phyloP scores from a whole-genome alignment of 2,329 filamentous ascomycete genomes.

The Aspergillus hortae region DNA sequence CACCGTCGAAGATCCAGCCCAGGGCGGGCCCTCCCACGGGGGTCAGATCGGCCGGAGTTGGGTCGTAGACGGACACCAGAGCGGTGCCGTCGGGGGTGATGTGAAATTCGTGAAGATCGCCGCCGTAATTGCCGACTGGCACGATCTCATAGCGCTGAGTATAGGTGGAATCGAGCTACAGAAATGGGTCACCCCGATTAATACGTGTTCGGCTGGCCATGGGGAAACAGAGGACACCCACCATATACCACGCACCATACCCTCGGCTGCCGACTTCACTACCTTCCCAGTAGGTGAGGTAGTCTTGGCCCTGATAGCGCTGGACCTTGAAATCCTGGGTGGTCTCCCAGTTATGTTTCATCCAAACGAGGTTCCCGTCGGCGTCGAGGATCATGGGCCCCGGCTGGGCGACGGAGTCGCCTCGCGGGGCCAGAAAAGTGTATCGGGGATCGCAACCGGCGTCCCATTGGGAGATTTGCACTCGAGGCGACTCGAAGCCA shows the following conservation, averaged over 20 bases:
- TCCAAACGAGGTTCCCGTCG: conserved; percentile 25
- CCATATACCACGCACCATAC: conserved; percentile 24
- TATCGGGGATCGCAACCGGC: conserved; percentile 27
- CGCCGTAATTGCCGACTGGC: conserved; percentile 18
- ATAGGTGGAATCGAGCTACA: conserved; percentile 24
- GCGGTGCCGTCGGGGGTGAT: conserved; percentile 29
- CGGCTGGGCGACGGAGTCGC: conserved; percentile 25
- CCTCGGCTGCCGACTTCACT: conserved; percentile 17
- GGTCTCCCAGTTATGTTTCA: conserved; percentile 19
- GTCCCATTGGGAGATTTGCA: conserved; percentile 22
- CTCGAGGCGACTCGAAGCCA: conserved; percentile 22
- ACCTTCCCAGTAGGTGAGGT: conserved; percentile 26
- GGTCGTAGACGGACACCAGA: conserved; percentile 28
- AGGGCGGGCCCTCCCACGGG: conserved; percentile 22
- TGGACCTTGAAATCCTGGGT: conserved; percentile 27
- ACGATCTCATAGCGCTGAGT: conserved; percentile 17
- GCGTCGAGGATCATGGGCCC: conserved; percentile 27
- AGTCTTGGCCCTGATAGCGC: conserved; percentile 20
- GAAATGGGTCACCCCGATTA: not conserved
- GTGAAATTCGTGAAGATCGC: conserved; percentile 34
- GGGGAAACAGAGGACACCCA: conserved; percentile 4
- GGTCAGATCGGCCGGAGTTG: conserved; percentile 25
- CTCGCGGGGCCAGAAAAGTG: conserved; percentile 29
- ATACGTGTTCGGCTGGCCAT: not conserved
- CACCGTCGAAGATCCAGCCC: conserved; percentile 30